Evolutionary conservation across 148 eudicot genomes (phyloP).

Genomic region (Arctostaphylos glauca): DNA sequence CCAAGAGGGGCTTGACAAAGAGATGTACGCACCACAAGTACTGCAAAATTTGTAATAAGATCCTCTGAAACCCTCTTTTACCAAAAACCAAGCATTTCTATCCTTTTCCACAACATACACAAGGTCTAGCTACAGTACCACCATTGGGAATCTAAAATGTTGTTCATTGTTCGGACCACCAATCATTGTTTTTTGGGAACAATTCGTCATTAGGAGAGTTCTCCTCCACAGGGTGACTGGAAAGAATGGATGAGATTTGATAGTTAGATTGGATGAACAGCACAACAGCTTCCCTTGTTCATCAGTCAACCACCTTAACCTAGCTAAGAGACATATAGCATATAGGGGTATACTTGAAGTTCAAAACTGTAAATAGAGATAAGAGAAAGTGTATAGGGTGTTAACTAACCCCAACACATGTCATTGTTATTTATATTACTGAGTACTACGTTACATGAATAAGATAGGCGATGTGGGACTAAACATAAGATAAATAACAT

Average conservation of each 20-base stretch:
- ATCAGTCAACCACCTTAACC: neutral
- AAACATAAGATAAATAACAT: no score
- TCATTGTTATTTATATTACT: no score
- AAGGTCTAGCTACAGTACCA: neutral
- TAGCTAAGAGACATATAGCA: conserved; percentile 7
- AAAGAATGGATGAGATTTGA: neutral
- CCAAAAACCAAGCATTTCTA: conserved; percentile 2
- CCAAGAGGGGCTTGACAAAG: neutral
- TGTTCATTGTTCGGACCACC: neutral
- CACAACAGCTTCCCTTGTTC: neutral
- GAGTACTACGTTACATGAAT: no score
- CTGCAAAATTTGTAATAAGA: neutral
- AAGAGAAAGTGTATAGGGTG: no score
- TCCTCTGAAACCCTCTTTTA: neutral
- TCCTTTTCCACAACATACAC: neutral
- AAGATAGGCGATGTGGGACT: no score
- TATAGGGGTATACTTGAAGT: neutral
- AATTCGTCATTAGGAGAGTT: neutral
- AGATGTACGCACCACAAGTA: neutral
- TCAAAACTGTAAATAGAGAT: no score
- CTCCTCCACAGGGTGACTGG: neutral
- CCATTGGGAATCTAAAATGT: neutral
- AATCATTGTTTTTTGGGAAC: neutral
- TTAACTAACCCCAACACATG: no score
- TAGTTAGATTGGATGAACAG: neutral